Percentiles rank a stretch among this genome's conserved stretches.
These are phyloP conservation scores for Tulasnella sp. DNA, from an alignment of 768 basidiomycete species.

Conservation along the genomic window DNA sequence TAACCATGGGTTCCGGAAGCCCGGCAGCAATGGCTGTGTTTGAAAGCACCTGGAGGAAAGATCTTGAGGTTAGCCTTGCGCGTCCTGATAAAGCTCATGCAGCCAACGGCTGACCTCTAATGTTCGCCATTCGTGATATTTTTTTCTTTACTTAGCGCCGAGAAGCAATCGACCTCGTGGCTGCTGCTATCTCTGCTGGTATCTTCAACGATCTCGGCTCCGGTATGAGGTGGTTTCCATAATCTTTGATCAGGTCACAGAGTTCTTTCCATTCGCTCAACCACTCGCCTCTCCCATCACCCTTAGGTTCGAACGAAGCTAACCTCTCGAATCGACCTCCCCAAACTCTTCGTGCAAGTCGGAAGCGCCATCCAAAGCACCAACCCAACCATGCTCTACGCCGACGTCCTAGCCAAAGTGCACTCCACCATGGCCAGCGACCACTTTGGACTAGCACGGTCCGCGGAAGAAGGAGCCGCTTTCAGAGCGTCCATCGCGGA, in stretches of 20 bases:
- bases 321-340: not conserved
- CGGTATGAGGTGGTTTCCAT: not conserved
- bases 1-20: slow-evolving; percentile 96
- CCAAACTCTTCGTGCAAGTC: slow-evolving; percentile 5
- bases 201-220: slow-evolving; percentile 99
- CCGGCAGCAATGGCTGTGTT: slow-evolving; percentile 98
- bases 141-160: slow-evolving; percentile 45
- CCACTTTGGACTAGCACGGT: not conserved
- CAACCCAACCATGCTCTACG: slow-evolving; percentile 16
- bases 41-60: slow-evolving; percentile 72
- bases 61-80: slow-evolving; percentile 58
- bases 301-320: slow-evolving; percentile 78
- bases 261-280: not conserved
- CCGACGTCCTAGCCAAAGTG: slow-evolving; percentile 4
- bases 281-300: not conserved
- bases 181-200: slow-evolving; percentile 83
- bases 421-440: slow-evolving; percentile 1
- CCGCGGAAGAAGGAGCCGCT: not conserved
- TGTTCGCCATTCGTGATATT: not conserved
- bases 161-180: slow-evolving; percentile 75
- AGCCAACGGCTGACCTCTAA: not conserved
- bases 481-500: slow-evolving; percentile 10
- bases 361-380: slow-evolving; percentile 5
- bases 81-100: not conserved
- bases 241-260: not conserved